phyloP scores from a whole-genome alignment of 345 rosid species.

The Citrus glauca region DNA sequence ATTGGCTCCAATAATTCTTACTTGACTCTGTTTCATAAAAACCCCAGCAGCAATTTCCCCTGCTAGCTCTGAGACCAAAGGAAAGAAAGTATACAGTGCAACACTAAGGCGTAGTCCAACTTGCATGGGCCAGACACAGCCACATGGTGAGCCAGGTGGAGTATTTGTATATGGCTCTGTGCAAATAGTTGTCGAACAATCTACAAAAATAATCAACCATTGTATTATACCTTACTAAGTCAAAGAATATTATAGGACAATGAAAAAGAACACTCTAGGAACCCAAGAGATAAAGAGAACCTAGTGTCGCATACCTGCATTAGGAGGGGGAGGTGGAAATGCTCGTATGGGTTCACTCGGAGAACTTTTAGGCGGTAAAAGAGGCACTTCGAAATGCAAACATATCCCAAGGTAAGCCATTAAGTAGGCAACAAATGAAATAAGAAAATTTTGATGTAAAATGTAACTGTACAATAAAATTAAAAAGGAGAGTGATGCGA shows the following conservation, averaged over 20 bases:
- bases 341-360: slow-evolving; percentile 50
- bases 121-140: slow-evolving; percentile 93
- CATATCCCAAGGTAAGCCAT: slow-evolving; percentile 30
- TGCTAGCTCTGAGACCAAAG: slow-evolving; percentile 88
- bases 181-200: slow-evolving; percentile 74
- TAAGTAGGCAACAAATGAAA: slow-evolving; percentile 5
- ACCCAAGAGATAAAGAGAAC: slow-evolving; percentile 3
- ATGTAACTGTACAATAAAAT: background rate
- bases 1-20: slow-evolving; percentile 88
- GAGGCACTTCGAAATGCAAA: slow-evolving; percentile 44
- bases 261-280: slow-evolving; percentile 3
- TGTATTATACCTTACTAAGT: slow-evolving; percentile 10
- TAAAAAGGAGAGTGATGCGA: background rate
- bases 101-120: slow-evolving; percentile 75
- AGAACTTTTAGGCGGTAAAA: slow-evolving; percentile 34
- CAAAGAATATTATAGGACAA: slow-evolving; percentile 2
- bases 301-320: slow-evolving; percentile 52
- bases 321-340: slow-evolving; percentile 96
- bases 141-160: slow-evolving; percentile 94
- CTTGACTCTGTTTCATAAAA: slow-evolving; percentile 96
- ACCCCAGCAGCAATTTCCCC: slow-evolving; percentile 73
- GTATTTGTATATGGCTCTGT: slow-evolving; percentile 80
- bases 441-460: background rate
- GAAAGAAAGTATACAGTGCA: slow-evolving; percentile 89
- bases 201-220: slow-evolving; percentile 37